Conservation (phyloP, 768 basidiomycete species). For the Glaciozyma martinii region DNA sequence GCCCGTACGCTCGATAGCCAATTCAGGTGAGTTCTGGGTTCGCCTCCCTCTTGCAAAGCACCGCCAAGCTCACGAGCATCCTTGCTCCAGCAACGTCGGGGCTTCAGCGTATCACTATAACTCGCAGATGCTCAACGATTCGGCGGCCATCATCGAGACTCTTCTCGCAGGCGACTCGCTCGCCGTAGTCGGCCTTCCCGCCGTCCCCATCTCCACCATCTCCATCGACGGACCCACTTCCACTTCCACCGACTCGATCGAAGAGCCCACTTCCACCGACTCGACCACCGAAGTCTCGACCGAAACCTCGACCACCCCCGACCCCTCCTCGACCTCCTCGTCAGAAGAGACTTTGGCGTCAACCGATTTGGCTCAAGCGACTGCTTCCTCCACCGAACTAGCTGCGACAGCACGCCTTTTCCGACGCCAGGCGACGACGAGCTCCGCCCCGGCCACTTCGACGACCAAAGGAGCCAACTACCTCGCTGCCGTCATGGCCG, state of each 20-base stretch:
- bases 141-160: slow-evolving; percentile 52
- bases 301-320: not conserved
- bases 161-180: slow-evolving; percentile 34
- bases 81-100: slow-evolving; percentile 15
- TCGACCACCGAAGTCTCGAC: not conserved
- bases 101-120: slow-evolving; percentile 14
- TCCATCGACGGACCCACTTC: not conserved
- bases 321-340: not conserved
- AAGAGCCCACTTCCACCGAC: not conserved
- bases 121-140: slow-evolving; percentile 46
- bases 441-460: slow-evolving; percentile 15
- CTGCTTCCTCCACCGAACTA: not conserved
- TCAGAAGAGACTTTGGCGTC: not conserved
- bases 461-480: slow-evolving; percentile 10
- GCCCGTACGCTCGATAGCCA: slow-evolving; percentile 45
- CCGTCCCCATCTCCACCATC: slow-evolving; percentile 10
- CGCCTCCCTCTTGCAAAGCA: not conserved
- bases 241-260: not conserved
- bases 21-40: slow-evolving; percentile 18
- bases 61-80: not conserved
- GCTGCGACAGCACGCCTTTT: not conserved
- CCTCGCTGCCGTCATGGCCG: not conserved
- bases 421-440: not conserved
- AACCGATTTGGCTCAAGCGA: too few species aligned
- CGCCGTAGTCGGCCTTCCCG: slow-evolving; percentile 8